phyloP scores from a whole-genome alignment of 2,329 filamentous ascomycete species.

The Plectosphaerella cucumerina region DNA sequence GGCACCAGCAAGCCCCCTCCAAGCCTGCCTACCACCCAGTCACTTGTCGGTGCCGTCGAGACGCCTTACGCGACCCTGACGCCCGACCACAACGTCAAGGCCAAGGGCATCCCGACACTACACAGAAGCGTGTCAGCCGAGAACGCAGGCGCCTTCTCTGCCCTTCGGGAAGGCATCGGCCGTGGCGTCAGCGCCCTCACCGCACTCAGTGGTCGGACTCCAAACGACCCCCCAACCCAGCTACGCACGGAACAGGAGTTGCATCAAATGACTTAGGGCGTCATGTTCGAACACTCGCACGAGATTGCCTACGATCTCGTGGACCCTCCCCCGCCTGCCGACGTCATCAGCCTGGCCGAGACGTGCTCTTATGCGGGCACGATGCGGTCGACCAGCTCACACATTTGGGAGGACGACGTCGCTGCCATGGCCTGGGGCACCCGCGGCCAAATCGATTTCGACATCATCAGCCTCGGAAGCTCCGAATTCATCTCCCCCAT shows the following conservation, averaged over 20 bases:
- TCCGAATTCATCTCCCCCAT: too few species aligned
- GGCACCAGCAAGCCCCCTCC: slow-evolving; percentile 32
- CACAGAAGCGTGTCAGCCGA: slow-evolving; percentile 43
- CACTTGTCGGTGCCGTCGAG: slow-evolving; percentile 57
- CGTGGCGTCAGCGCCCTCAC: slow-evolving; percentile 41
- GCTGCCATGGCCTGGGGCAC: slow-evolving; percentile 1
- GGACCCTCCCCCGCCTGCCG: slow-evolving; percentile 8
- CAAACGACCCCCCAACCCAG: slow-evolving; percentile 11
- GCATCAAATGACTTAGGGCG: slow-evolving; percentile 41
- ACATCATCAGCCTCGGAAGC: background rate
- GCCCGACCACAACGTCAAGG: slow-evolving; percentile 21
- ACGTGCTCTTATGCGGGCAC: background rate
- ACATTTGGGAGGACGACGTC: background rate
- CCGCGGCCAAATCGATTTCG: background rate
- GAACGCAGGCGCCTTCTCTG: slow-evolving; percentile 32
- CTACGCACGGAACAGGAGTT: slow-evolving; percentile 35
- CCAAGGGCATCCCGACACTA: slow-evolving; percentile 23
- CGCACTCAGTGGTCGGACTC: slow-evolving; percentile 22
- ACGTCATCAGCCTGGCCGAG: background rate
- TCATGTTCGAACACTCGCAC: slow-evolving; percentile 27
- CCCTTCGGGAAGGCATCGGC: slow-evolving; percentile 46
- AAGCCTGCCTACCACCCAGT: slow-evolving; percentile 35
- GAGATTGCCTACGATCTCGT: slow-evolving; percentile 26
- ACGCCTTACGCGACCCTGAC: slow-evolving; percentile 50
- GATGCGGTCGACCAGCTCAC: background rate